Conservation (phyloP, 768 basidiomycete species). For the Pisolithus orientalis region DNA sequence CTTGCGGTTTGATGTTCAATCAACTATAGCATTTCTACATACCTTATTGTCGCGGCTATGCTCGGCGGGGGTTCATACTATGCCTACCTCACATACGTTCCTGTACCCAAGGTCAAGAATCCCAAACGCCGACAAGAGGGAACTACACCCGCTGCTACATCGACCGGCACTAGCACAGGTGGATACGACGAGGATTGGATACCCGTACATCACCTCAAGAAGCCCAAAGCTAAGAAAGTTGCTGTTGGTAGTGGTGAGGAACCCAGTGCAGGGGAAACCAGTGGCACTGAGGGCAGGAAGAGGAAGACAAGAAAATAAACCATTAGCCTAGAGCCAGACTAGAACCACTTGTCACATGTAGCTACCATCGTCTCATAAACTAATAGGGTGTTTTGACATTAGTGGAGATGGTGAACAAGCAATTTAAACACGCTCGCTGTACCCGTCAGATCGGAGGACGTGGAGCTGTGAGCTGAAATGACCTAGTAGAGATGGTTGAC, state of each 20-base stretch:
- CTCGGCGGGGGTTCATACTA: slow-evolving; percentile 60
- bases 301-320: slow-evolving; percentile 47
- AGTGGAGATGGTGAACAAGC: background rate
- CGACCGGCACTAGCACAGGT: slow-evolving; percentile 59
- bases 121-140: slow-evolving; percentile 37
- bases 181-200: slow-evolving; percentile 90
- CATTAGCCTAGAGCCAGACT: background rate
- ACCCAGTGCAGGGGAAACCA: slow-evolving; percentile 58
- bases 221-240: slow-evolving; percentile 47
- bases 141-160: slow-evolving; percentile 49
- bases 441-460: background rate
- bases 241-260: slow-evolving; percentile 58
- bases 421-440: slow-evolving; percentile 5
- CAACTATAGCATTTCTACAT: slow-evolving; percentile 51
- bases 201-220: slow-evolving; percentile 81
- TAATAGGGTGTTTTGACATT: background rate
- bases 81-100: slow-evolving; percentile 59
- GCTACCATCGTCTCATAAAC: background rate
- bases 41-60: slow-evolving; percentile 58
- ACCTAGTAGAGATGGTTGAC: background rate
- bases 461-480: background rate
- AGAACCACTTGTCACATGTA: background rate
- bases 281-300: slow-evolving; percentile 46
- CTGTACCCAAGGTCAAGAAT: slow-evolving; percentile 50
- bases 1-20: background rate